Evolutionary conservation across 441 rosid species (phyloP), one percentile per base, ranked within the genome.

Genomic region (Euphorbia celastroides): DNA sequence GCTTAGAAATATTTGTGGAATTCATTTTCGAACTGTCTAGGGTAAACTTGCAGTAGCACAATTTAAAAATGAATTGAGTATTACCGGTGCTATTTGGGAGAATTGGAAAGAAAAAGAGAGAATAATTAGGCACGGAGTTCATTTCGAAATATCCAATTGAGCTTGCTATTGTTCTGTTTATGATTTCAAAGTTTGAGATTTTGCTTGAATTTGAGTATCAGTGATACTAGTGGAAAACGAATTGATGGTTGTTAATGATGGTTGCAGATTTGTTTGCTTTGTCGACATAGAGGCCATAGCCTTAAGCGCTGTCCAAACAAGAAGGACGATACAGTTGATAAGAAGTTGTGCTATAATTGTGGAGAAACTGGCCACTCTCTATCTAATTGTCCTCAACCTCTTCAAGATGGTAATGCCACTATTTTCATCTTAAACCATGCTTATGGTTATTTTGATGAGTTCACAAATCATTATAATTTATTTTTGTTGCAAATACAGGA

Each of bases 211-310:
- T 56, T 65, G 55, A 60, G 14, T 46, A 67, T 54, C 10, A 17
- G 23, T n/a, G n/a, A 11, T 65, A 58, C 17, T 41, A 36, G n/a
- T 64, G 68, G 65, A 25, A 42, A 42, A 20, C 51, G 6, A 1
- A 56, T 36, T 60, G 50, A 44, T 44, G 10, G 28, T 54, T 16
- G 66, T 44, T 34, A 38, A 6, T 72, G 42, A 67, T 74, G 60
- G 20, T 68, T 70, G 80, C 77, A 93, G 97, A 82, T 89, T 79
- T 93, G 97, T 61, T 84, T 93, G 84, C 84, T 81, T n/a, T 91
- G 99, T 59, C 72, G 96, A 52, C 90, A 74, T 9, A 80, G 96
- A 2, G 96, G 99, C 63, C 99, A 93, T 72, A 89, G 92, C 80
- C 86, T 93, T 22, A 89, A 84, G 79, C 83, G 80, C 73, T 93